These are phyloP conservation scores for Termitomyces sp. DNA, from an alignment of 768 basidiomycete species.

Conservation along the genomic window DNA sequence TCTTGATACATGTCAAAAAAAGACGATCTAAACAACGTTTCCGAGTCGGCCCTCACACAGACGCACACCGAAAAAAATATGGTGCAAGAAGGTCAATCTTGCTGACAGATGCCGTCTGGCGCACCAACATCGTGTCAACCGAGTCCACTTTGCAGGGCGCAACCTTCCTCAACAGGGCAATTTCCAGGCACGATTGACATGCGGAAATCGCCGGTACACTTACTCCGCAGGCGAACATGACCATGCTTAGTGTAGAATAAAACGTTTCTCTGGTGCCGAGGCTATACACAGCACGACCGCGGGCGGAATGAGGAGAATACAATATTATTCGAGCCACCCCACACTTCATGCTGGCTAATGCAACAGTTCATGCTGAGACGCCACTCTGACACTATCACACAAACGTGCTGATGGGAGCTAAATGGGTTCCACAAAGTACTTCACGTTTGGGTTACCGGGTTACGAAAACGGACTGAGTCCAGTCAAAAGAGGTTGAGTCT, in stretches of 20 bases:
- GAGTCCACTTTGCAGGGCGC: conserved; percentile 4
- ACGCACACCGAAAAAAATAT: background rate
- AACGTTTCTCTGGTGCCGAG: conserved; percentile 3
- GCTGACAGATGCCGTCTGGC: conserved; percentile 10
- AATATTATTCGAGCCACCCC: background rate
- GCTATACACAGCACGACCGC: background rate
- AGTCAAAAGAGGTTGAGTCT: background rate
- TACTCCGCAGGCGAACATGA: conserved; percentile 3
- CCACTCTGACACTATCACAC: background rate
- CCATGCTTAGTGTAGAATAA: background rate
- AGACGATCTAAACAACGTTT: background rate
- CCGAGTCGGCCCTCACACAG: conserved; percentile 11
- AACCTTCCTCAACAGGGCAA: conserved; percentile 3
- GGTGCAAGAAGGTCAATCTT: background rate
- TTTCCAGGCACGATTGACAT: conserved; percentile 1
- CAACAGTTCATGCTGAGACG: background rate
- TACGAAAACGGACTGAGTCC: background rate
- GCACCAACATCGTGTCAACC: background rate
- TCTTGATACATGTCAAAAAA: background rate
- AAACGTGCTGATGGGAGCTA: conserved; percentile 10
- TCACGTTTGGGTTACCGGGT: background rate
- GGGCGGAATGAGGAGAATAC: background rate
- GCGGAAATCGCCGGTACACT: conserved; percentile 4
- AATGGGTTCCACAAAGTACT: conserved; percentile 6
- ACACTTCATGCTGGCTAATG: background rate